phyloP scores from a whole-genome alignment of 345 rosid species.

The Brassica nigra region DNA sequence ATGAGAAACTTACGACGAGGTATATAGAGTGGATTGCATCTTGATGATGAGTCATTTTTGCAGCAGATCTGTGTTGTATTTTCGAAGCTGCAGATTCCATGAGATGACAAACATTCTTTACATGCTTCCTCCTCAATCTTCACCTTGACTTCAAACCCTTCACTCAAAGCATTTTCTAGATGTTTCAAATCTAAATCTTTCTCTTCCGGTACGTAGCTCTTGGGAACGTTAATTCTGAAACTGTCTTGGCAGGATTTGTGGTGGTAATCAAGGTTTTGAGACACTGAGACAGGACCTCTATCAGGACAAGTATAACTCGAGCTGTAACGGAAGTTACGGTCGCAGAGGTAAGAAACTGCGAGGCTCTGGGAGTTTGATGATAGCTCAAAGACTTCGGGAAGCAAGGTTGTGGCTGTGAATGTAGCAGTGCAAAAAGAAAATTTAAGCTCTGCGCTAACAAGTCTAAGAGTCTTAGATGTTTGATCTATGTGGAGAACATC shows the following conservation, averaged over 20 bases:
- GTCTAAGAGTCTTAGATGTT: background rate
- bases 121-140: background rate
- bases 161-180: background rate
- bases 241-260: background rate
- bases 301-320: slow-evolving; percentile 14
- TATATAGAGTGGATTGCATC: background rate
- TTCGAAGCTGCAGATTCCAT: background rate
- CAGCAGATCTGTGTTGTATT: background rate
- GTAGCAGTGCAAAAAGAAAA: slow-evolving; percentile 6
- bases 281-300: background rate
- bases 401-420: background rate
- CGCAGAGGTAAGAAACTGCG: slow-evolving; percentile 25
- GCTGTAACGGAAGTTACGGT: background rate
- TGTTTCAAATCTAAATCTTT: accelerated
- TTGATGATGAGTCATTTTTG: background rate
- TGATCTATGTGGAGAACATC: slow-evolving; percentile 11
- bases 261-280: background rate
- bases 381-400: background rate
- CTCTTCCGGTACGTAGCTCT: background rate
- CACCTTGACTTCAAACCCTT: slow-evolving; percentile 17
- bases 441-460: slow-evolving; percentile 26
- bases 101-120: background rate
- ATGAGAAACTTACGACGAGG: slow-evolving; percentile 4
- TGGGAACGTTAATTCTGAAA: background rate
- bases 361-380: background rate